phyloP scores from a whole-genome alignment of 306 rosid genomes.

The Mimosa bimucronata region DNA sequence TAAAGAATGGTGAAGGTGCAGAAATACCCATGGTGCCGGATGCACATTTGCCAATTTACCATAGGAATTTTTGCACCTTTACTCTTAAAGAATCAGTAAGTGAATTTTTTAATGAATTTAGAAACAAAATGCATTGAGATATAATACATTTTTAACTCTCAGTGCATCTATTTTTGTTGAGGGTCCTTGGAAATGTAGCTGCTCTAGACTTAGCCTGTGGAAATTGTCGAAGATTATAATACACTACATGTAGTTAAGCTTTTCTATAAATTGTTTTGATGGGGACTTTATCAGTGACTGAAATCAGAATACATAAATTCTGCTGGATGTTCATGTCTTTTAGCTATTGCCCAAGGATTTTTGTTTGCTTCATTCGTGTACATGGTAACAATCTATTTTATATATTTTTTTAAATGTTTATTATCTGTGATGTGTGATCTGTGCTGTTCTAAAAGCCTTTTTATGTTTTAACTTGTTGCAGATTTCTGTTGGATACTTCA shows the following conservation, averaged over 20 bases:
- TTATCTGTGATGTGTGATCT: constrained; percentile 18
- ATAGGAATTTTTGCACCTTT: too few relatives aligned
- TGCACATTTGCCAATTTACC: too few relatives aligned
- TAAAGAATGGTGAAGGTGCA: too few relatives aligned
- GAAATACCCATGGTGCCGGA: too few relatives aligned
- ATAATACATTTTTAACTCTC: not conserved
- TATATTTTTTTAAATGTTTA: constrained; percentile 5
- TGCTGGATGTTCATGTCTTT: not conserved
- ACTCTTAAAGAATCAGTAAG: not conserved
- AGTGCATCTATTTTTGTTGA: not conserved
- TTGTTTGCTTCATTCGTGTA: not conserved
- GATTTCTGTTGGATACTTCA: constrained; percentile 94
- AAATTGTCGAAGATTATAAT: not conserved
- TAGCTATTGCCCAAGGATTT: not conserved
- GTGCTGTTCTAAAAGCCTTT: constrained; percentile 32
- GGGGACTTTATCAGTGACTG: not conserved
- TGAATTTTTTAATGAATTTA: not conserved
- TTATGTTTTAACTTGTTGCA: constrained; percentile 42
- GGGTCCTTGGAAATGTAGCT: not conserved
- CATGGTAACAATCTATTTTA: not conserved
- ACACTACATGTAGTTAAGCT: not conserved
- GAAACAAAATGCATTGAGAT: not conserved
- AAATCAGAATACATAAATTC: not conserved
- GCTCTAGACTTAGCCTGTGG: not conserved
- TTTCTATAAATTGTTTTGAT: not conserved